Conservation (phyloP, 2,329 filamentous ascomycete species). For the Penicillium sp. region DNA sequence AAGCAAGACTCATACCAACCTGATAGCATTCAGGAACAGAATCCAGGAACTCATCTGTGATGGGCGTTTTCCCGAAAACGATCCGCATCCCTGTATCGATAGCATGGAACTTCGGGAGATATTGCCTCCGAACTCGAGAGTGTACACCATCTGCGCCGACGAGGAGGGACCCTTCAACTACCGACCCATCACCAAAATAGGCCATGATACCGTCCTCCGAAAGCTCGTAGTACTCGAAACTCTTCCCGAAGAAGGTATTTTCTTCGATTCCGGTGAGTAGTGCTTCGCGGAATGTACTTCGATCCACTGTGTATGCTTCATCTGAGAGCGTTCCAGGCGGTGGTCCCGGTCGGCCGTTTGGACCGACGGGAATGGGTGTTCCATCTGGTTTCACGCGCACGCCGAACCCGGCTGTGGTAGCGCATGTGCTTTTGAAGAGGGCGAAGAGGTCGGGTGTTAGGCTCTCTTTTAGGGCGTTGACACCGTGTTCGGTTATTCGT, state of each 20-base stretch:
- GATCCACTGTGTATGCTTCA: slow-evolving; percentile 31
- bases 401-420: slow-evolving; percentile 12
- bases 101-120: slow-evolving; percentile 34
- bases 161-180: slow-evolving; percentile 33
- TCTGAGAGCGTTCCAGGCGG: not conserved
- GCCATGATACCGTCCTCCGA: slow-evolving; percentile 8
- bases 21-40: slow-evolving; percentile 9
- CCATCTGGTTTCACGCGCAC: slow-evolving; percentile 13
- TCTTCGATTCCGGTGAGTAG: slow-evolving; percentile 32
- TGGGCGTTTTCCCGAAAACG: slow-evolving; percentile 35
- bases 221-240: slow-evolving; percentile 22
- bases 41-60: slow-evolving; percentile 11
- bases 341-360: not conserved
- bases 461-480: slow-evolving; percentile 9
- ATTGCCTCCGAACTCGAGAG: slow-evolving; percentile 39
- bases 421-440: slow-evolving; percentile 22
- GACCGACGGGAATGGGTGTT: not conserved
- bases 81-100: slow-evolving; percentile 42
- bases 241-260: slow-evolving; percentile 34
- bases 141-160: slow-evolving; percentile 44
- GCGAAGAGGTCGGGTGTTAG: slow-evolving; percentile 17
- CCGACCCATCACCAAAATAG: slow-evolving; percentile 36
- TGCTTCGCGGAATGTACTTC: slow-evolving; percentile 35
- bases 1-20: slow-evolving; percentile 16
- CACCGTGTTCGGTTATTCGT: slow-evolving; percentile 9